Base-by-base conservation (phyloP, 768 basidiomycete genomes). In the Lanmaoa rubissima region DNA sequence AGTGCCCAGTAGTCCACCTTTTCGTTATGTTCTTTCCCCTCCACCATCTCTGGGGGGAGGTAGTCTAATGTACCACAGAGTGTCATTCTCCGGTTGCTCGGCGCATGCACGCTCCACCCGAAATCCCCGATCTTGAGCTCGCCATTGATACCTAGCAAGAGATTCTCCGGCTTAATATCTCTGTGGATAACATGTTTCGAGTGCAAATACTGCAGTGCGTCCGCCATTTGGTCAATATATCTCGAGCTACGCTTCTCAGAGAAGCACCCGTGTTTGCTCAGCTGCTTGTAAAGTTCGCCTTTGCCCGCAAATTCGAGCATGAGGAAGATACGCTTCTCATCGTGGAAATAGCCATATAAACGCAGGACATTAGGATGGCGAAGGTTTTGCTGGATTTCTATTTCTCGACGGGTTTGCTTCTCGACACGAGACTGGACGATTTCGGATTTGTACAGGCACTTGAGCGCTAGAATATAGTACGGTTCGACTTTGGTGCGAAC, bases 41-140 rank as follows among this genome's bases (percentile, higher is more conserved):
- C 94, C 14, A 99, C 91, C 97, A 98, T 99, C 79, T 98, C 96
- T 13, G 97, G 96, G 0, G 97, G 95, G 12, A 99, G 80, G 69
- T 98, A 98, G 70, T 98, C 97, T 44, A 98, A 75, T 1, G 96
- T 98, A 13, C 96, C 96, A 64, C 96, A 98, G 12, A 98, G 80
- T 1, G 97, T 98, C 75, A 82, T 88, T 43, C 96, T 76, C 44
- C 94, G 77, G 68, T 94, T 92, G 1, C 92, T 85, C 0, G 96
- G 96, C 0, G 95, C 96, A 70, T 98, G 96, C 9, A 97, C 94
- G 65, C 89, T 93, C 96, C 97, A 99, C 11, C 97, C 97, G 72
- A 98, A 98, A 73, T 98, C 96, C 4, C 87, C 97, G 59, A 99
- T 96, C 80, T 99, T 98, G 65, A 99, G 78, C 70, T 98, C 96